Evolutionary conservation across 1,284 basidiomycete genomes (phyloP), one percentile per base, ranked within the genome.

Genomic region (Xerocomus nothofagi): DNA sequence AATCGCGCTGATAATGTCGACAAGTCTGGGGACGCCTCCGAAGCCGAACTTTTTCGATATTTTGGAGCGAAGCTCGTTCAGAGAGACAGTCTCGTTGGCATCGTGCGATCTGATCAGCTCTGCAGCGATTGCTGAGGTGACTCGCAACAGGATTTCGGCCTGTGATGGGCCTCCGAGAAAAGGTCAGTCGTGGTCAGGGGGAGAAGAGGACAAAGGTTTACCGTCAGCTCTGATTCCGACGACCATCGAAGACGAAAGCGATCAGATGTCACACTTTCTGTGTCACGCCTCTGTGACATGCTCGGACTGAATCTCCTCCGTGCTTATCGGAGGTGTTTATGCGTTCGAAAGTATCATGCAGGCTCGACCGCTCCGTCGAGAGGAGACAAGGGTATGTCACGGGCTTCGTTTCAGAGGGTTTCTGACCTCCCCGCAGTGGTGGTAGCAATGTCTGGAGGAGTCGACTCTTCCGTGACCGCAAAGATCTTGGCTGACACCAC

Each of bases 1-100:
- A 46, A 99, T 97, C 24, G 97, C 96, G 56, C 93, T 93, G 69
- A 99, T 95, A 62, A 99, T 97, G 69, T 99, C 97, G 38, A 98
- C 96, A 26, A 99, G 79, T 41, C 96, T 74, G 0, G 97, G 97
- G 0, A 96, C 89, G 29, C 91, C 91, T 44, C 86, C 84, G 63
- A 86, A 91, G 10, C 83, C 85, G 68, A 88, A 86, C 69, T 94
- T 93, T 72, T 97, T 98, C 69, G 92, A 92, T 66, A 96, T 82
- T 60, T 86, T 87, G 37, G 88, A 78, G 33, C 96, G 88, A 34
- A 99, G 80, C 50, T 86, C 84, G 64, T 97, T 98, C 49, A 99
- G 77, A 10, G 93, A 95, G 34, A 95, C 86, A 0, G 80, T 78
- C 53, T 81, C 74, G 54, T 81, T 84, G 30, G 81, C 75, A 66